Percentiles rank a stretch among this genome's conserved stretches.
phyloP scores from a whole-genome alignment of 805 yeast species.

The Grigorovia humatica region DNA sequence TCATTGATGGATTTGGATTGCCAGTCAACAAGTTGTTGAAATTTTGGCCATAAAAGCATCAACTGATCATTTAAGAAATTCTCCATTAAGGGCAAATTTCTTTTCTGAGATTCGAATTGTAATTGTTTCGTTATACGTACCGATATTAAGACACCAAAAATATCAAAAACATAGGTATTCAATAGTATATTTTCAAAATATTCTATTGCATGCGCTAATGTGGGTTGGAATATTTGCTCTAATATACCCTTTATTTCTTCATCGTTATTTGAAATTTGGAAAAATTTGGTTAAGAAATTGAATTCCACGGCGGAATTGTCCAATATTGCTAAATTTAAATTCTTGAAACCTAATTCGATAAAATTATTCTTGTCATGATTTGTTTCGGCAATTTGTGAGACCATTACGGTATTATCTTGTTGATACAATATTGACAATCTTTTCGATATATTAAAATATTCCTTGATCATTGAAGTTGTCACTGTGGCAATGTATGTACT shows the following conservation, averaged over 20 bases:
- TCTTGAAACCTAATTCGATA: constrained; percentile 64
- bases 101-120: constrained; percentile 55
- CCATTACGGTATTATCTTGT: constrained; percentile 54
- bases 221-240: constrained; percentile 42
- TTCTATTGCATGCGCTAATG: constrained; percentile 39
- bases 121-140: constrained; percentile 61
- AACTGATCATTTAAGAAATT: constrained; percentile 58
- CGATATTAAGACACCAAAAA: constrained; percentile 66
- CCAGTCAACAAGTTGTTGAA: constrained; percentile 64
- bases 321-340: constrained; percentile 58
- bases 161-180: constrained; percentile 43
- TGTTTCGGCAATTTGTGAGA: constrained; percentile 78
- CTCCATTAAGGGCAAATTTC: constrained; percentile 56
- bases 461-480: constrained; percentile 32
- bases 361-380: constrained; percentile 49
- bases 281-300: constrained; percentile 61
- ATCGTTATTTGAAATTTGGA: constrained; percentile 36
- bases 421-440: constrained; percentile 48
- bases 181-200: constrained; percentile 35
- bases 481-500: constrained; percentile 10
- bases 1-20: constrained; percentile 65
- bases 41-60: constrained; percentile 75
- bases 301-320: constrained; percentile 76
- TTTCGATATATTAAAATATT: constrained; percentile 48
- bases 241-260: constrained; percentile 37